Conservation (phyloP, 2,329 filamentous ascomycete species). For the Kalmusia sp. region DNA sequence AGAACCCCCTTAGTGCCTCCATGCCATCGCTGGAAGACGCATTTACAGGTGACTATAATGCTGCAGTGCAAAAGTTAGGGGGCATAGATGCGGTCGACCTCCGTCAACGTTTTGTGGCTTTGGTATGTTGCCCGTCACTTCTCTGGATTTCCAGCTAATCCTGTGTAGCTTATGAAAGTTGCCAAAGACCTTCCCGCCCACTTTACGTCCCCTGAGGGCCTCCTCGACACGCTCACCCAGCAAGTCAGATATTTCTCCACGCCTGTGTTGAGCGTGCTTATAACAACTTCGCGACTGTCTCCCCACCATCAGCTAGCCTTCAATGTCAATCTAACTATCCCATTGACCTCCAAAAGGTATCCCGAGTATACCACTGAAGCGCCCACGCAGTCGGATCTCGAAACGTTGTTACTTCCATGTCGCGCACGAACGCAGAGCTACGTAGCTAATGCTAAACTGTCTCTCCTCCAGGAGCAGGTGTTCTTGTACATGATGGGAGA, state of each 20-base stretch:
- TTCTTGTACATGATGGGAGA: conserved; percentile 37
- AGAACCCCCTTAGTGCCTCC: conserved; percentile 10
- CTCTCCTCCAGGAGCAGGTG: conserved; percentile 43
- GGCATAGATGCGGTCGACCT: conserved; percentile 64
- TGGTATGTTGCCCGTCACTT: conserved; percentile 49
- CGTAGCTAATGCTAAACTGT: conserved; percentile 43
- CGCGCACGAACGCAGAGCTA: conserved; percentile 34
- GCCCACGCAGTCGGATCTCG: conserved; percentile 39
- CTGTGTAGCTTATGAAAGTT: conserved; percentile 44
- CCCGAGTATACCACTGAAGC: conserved; percentile 32
- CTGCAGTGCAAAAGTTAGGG: conserved; percentile 41
- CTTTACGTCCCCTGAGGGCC: conserved; percentile 60
- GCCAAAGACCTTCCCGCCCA: conserved; percentile 48
- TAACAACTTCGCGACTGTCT: conserved; percentile 56
- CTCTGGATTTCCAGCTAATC: conserved; percentile 22
- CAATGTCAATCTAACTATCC: conserved; percentile 39
- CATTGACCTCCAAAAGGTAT: conserved; percentile 30
- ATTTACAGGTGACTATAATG: conserved; percentile 11
- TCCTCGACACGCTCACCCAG: conserved; percentile 67
- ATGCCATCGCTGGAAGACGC: conserved; percentile 12
- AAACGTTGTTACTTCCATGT: conserved; percentile 30
- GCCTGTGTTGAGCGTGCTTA: conserved; percentile 63
- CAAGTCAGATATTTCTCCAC: conserved; percentile 58
- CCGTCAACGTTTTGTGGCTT: conserved; percentile 68
- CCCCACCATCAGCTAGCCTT: conserved; percentile 58